A percentile compares a stretch with the other conserved stretches of the same genome.
Conservation (phyloP, 106 monocot species). For the Chionographis japonica region DNA sequence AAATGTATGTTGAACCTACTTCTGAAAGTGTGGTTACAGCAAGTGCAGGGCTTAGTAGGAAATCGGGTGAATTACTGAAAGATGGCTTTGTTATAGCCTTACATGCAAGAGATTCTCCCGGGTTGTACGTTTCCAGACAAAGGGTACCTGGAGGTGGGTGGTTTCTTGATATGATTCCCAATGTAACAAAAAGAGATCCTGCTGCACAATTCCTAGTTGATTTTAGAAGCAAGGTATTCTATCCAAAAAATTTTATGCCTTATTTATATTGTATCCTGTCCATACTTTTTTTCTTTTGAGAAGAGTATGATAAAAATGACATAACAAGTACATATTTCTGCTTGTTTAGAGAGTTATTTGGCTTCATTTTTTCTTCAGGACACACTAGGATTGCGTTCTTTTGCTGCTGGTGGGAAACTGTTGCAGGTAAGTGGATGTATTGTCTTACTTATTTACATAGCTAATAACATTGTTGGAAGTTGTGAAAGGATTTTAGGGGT, state of each 20-base stretch:
- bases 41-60: slow-evolving; percentile 13
- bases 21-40: slow-evolving; percentile 25
- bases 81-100: slow-evolving; percentile 83
- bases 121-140: slow-evolving; percentile 69
- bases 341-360: neutral
- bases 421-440: slow-evolving; percentile 51
- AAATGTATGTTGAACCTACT: slow-evolving; percentile 49
- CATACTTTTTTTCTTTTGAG: too few species aligned
- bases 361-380: slow-evolving; percentile 37
- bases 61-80: slow-evolving; percentile 49
- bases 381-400: slow-evolving; percentile 75
- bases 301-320: too few species aligned
- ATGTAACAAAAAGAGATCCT: slow-evolving; percentile 90
- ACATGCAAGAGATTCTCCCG: slow-evolving; percentile 49
- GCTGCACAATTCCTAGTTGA: slow-evolving; percentile 80
- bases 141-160: slow-evolving; percentile 75
- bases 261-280: neutral
- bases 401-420: slow-evolving; percentile 87
- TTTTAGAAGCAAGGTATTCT: slow-evolving; percentile 72
- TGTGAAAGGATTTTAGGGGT: too few species aligned
- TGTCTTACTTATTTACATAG: too few species aligned
- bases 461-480: too few species aligned
- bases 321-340: too few species aligned
- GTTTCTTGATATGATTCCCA: slow-evolving; percentile 67
- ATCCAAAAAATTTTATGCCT: neutral